Evolutionary conservation across 768 basidiomycete species (phyloP).

Genomic region (Collybia nuda): DNA sequence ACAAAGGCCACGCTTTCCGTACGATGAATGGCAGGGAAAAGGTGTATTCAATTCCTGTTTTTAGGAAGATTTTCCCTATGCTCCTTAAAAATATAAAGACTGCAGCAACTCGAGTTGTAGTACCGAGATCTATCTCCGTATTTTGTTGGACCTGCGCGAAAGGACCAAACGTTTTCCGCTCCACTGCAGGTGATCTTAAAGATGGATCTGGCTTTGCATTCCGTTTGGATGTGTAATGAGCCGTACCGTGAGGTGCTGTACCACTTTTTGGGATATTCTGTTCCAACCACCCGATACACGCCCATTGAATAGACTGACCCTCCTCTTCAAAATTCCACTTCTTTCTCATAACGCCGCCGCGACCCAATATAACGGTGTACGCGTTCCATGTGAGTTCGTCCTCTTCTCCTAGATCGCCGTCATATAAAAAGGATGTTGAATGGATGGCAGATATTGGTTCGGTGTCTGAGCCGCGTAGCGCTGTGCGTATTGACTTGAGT

Average conservation of each 20-base stretch:
- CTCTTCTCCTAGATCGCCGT: conserved; percentile 43
- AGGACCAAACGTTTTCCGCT: conserved; percentile 53
- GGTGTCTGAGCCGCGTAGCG: conserved; percentile 54
- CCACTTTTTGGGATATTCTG: conserved; percentile 34
- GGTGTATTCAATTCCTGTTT: conserved; percentile 72
- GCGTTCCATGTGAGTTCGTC: conserved; percentile 74
- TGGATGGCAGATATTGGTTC: conserved; percentile 40
- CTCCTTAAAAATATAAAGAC: conserved; percentile 80
- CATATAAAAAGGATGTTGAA: conserved; percentile 37
- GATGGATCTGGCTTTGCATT: conserved; percentile 12
- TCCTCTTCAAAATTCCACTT: conserved; percentile 78
- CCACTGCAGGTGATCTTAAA: conserved; percentile 3
- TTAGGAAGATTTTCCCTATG: conserved; percentile 68
- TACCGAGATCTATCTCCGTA: conserved; percentile 34
- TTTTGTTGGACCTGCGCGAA: conserved; percentile 46
- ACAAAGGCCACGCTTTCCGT: conserved; percentile 73
- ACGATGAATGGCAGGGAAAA: conserved; percentile 83
- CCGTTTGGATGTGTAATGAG: conserved; percentile 33
- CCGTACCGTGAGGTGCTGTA: conserved; percentile 23
- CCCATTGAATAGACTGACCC: conserved; percentile 73
- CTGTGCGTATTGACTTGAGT: conserved; percentile 56
- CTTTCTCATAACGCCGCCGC: conserved; percentile 66
- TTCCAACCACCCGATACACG: conserved; percentile 74
- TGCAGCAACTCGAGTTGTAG: conserved; percentile 44
- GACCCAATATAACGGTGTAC: conserved; percentile 58